phyloP scores from a whole-genome alignment of 2,329 filamentous ascomycete species.

The Elsinoe fawcettii region DNA sequence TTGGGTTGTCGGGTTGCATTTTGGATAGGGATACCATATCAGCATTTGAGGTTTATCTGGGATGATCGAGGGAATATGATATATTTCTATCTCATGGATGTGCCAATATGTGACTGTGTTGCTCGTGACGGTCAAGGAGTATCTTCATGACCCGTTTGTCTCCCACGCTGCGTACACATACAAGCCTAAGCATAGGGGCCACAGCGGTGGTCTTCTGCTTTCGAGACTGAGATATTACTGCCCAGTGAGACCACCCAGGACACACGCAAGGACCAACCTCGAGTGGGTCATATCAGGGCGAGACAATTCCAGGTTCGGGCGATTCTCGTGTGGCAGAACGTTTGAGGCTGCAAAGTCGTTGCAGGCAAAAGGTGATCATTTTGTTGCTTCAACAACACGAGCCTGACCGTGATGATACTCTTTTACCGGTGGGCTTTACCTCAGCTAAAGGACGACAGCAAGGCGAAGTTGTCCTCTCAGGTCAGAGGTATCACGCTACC shows the following conservation, averaged over 20 bases:
- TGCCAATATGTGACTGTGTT: too few species aligned
- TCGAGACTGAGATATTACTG: too few species aligned
- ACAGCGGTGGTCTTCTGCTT: too few species aligned
- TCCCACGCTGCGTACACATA: too few species aligned
- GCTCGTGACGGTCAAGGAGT: too few species aligned
- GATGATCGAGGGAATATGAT: too few species aligned
- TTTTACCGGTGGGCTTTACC: not conserved
- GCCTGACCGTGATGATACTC: not conserved
- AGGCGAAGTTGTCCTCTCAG: too few species aligned
- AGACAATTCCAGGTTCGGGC: not conserved
- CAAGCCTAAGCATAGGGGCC: too few species aligned
- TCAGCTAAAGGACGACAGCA: not conserved
- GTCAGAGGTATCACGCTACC: too few species aligned
- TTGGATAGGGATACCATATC: not conserved
- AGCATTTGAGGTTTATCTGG: not conserved
- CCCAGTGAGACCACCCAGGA: not conserved
- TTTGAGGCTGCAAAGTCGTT: constrained; percentile 6
- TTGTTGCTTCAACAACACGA: not conserved
- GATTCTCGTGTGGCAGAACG: not conserved
- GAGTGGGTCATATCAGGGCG: not conserved
- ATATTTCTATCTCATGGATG: not conserved
- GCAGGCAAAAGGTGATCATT: not conserved
- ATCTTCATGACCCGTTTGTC: too few species aligned
- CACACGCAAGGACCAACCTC: too few species aligned
- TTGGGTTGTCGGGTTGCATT: not conserved